Percentiles rank a stretch among this genome's conserved stretches.
These are phyloP conservation scores for Lactifluus volemus DNA, from an alignment of 768 basidiomycete genomes.

Conservation along the genomic window DNA sequence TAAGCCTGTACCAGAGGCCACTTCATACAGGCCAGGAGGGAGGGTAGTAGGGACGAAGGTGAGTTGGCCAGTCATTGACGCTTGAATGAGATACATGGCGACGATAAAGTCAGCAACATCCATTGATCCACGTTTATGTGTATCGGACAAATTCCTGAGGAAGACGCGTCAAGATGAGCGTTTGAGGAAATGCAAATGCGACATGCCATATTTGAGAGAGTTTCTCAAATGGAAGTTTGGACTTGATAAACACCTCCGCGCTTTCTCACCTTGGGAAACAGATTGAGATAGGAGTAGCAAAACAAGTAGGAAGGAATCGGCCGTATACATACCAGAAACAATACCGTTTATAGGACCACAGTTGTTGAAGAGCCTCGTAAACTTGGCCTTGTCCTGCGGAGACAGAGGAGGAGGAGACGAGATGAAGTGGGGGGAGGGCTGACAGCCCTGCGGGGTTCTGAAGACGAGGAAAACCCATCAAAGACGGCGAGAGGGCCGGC, in stretches of 20 bases:
- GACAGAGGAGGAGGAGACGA: constrained; percentile 56
- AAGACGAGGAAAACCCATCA: constrained; percentile 48
- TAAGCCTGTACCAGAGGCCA: constrained; percentile 37
- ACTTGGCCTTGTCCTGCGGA: constrained; percentile 77
- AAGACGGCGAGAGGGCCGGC: constrained; percentile 82
- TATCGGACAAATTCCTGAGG: constrained; percentile 87
- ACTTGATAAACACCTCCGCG: constrained; percentile 89
- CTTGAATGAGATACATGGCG: constrained; percentile 95
- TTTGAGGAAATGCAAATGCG: no score
- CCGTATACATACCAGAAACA: constrained; percentile 51
- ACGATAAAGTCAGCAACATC: constrained; percentile 90
- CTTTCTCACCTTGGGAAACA: constrained; percentile 60
- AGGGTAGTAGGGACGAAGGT: constrained; percentile 62
- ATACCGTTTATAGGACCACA: constrained; percentile 69
- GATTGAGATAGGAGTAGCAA: background rate
- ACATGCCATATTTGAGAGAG: constrained; percentile 87
- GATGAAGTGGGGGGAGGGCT: constrained; percentile 40
- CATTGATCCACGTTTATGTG: constrained; percentile 80
- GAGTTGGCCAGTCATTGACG: constrained; percentile 73
- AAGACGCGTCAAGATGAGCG: background rate
- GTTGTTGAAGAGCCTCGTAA: constrained; percentile 65
- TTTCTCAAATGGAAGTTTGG: constrained; percentile 76
- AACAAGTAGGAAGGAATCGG: background rate
- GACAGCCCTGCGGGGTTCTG: constrained; percentile 49
- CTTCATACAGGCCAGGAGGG: constrained; percentile 80